Percentiles rank a stretch among this genome's conserved stretches.
Conservation (phyloP, 148 eudicot species). For the Amaranthus cruentus region DNA sequence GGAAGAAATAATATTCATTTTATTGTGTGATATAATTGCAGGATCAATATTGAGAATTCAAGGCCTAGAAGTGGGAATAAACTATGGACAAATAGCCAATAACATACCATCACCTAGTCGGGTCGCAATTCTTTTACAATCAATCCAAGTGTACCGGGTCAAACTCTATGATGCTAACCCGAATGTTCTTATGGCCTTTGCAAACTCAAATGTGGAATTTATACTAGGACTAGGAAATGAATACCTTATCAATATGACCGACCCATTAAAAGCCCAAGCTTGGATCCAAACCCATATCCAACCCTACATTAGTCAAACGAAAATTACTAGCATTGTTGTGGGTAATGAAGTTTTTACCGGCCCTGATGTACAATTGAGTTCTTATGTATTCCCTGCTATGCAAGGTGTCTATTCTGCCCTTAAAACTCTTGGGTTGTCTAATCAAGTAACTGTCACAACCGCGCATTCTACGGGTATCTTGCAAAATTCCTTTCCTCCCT, state of each 20-base stretch:
- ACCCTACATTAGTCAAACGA: slow-evolving; percentile 52
- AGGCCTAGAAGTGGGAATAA: slow-evolving; percentile 62
- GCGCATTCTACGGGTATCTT: slow-evolving; percentile 73
- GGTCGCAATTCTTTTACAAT: slow-evolving; percentile 45
- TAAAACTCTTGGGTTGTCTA: slow-evolving; percentile 39
- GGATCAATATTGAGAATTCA: slow-evolving; percentile 29
- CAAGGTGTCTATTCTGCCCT: slow-evolving; percentile 50
- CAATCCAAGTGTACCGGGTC: slow-evolving; percentile 54
- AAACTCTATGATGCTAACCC: slow-evolving; percentile 89
- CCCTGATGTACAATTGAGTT: slow-evolving; percentile 35
- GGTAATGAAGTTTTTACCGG: slow-evolving; percentile 72
- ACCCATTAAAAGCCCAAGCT: slow-evolving; percentile 40
- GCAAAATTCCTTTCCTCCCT: slow-evolving; percentile 66
- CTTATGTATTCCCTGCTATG: slow-evolving; percentile 74
- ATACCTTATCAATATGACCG: slow-evolving; percentile 44
- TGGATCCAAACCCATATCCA: slow-evolving; percentile 70
- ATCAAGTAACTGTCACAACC: slow-evolving; percentile 57
- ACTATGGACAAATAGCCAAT: slow-evolving; percentile 88
- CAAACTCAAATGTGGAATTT: slow-evolving; percentile 57
- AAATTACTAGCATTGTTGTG: slow-evolving; percentile 61
- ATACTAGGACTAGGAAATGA: slow-evolving; percentile 64
- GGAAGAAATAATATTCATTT: not conserved
- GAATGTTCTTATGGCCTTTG: slow-evolving; percentile 58
- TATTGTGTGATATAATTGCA: slow-evolving; percentile 13
- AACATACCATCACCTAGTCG: slow-evolving; percentile 64